Base-by-base conservation (phyloP, 1,139 yeast genomes). In the Magnusiomyces suaveolens region DNA sequence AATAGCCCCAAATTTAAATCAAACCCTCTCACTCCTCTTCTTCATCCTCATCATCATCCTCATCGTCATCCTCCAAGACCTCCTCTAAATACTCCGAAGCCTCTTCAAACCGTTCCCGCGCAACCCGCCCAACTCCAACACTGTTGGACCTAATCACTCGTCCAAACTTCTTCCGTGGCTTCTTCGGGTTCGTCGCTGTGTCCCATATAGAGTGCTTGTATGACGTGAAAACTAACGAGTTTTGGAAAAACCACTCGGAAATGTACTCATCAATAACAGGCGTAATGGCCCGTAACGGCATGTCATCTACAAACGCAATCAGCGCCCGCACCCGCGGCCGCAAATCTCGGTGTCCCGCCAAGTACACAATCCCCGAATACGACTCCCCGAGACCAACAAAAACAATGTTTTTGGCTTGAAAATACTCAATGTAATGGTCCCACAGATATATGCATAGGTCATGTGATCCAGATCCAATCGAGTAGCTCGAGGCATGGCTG, bases 371-470 rank as follows among this genome's bases (percentile, higher is more conserved):
- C 1, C 96, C 87, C 53, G 87, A 83, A 64, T 87, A 87, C 0
- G 97, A 82, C 59, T 88, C 95, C 44, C 98, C 98, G 59, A 86
- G 79, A 1, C 97, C 97, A 43, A 90, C 78, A 65, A 92, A 82
- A 0, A 88, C 83, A 51, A 94, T 68, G 60, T 86, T 86, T 50
- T 80, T 75, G 52, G 87, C 79, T 54, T 80, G 77, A 65, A 87
- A 87, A 66, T 83, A 54, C 54, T 86, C 82, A 53, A 92, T 71
- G 64, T 88, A 89, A 65, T 89, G 87, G 68, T 92, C 97, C 97
- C 97, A 92, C 23, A 92, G 65, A 65, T 87, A 87, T 20, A 86
- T 71, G 51, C 88, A 67, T 1, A 86, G 75, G 64, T 89, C 96
- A 66, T 88, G 95, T 0, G 95, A 57, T 10, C 56, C 58, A 12